Evolutionary conservation across 345 rosid genomes (phyloP), one percentile per base, ranked within the genome.

Genomic region (Microthlaspi erraticum): DNA sequence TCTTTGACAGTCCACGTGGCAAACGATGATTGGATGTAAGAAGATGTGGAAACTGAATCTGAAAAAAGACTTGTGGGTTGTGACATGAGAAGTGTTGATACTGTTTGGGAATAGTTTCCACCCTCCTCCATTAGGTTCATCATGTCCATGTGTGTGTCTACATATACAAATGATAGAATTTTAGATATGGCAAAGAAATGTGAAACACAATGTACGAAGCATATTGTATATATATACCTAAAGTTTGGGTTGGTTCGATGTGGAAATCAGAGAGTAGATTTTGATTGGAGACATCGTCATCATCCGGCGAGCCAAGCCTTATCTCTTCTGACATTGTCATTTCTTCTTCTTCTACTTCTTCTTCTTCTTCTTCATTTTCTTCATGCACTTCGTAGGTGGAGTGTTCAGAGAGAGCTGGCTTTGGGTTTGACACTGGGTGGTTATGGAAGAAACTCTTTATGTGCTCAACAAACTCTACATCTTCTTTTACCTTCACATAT

Each of bases 31-130:
- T 71, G 67, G 86, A 72, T 19, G 72, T 79, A 66, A 20, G 72
- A 19, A 10, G 70, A 32, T 10, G 81, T 16, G 12, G 87, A 71
- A 10, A 81, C 71, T 9, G 89, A 73, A 14, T 92, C 85, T 10
- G 83, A 76, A 86, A 84, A 70, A 19, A 84, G 81, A 31, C 52
- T 75, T 4, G 61, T 60, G 5, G 83, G 74, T 57, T 84, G 94
- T 81, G 68, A 72, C 63, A 87, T 85, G 29, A 95, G 92, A 78
- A 95, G 78, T 64, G 91, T 77, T n/a, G 97, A 82, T 9, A 95
- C 96, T 9, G 97, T 92, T 66, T 87, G 92, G 16, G 98, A 92
- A 79, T 95, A 92, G 72, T 85, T 94, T 3, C 83, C 83, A 49
- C 84, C 93, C 10, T 88, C 97, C 37, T 86, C 87, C 20, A 75